These are phyloP conservation scores for Lablab purpureus DNA, from an alignment of 306 rosid genomes.

Conservation along the genomic window DNA sequence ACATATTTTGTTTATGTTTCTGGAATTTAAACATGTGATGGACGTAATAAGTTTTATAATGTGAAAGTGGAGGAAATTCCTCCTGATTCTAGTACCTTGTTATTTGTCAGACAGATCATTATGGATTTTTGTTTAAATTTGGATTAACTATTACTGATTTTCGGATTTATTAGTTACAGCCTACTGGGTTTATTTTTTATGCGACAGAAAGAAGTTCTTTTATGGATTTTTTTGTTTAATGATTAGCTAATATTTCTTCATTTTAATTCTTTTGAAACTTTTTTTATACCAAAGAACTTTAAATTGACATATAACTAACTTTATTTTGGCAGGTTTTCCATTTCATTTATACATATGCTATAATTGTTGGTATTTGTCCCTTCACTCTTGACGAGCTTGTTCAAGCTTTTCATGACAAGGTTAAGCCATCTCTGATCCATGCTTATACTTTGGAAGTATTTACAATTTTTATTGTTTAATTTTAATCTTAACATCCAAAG, in stretches of 20 bases:
- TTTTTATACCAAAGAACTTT: conserved; percentile 19
- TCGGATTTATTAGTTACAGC: conserved; percentile 41
- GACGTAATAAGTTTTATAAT: not conserved
- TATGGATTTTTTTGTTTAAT: conserved; percentile 13
- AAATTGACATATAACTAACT: conserved; percentile 28
- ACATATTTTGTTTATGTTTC: conserved; percentile 11
- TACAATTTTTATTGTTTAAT: conserved; percentile 28
- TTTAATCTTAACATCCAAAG: conserved; percentile 38
- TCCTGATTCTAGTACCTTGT: conserved; percentile 25
- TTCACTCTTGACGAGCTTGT: conserved; percentile 95
- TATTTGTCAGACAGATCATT: conserved; percentile 1
- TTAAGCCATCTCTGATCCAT: conserved; percentile 53
- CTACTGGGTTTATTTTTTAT: conserved; percentile 30
- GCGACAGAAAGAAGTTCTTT: conserved; percentile 8
- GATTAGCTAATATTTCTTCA: conserved; percentile 28
- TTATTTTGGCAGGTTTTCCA: conserved; percentile 77
- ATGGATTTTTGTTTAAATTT: conserved; percentile 17
- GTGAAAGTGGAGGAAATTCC: conserved; percentile 11
- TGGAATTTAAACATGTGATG: conserved; percentile 27
- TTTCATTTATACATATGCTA: conserved; percentile 86
- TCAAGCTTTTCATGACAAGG: conserved; percentile 96
- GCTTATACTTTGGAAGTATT: conserved; percentile 34
- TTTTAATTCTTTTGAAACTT: conserved; percentile 30
- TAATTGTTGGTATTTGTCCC: conserved; percentile 66
- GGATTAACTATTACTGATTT: conserved; percentile 12